Percentiles rank a stretch among this genome's conserved stretches.
These are phyloP conservation scores for Malassezia slooffiae DNA, from an alignment of 1,284 basidiomycete species.

Conservation along the genomic window DNA sequence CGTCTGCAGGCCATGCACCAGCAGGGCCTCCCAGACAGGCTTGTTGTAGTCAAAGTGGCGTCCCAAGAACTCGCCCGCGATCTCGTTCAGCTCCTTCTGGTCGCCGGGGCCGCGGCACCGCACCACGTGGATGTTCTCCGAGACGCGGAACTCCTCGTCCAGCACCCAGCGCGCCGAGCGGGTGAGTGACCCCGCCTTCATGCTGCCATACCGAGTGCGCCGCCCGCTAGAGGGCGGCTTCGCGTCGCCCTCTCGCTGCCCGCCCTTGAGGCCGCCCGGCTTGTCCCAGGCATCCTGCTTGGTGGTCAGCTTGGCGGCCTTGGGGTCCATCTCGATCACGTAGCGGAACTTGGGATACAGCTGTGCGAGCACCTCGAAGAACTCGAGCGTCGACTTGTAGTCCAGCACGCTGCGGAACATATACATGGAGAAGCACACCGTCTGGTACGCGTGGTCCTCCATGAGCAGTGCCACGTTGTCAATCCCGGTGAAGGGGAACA, in stretches of 20 bases:
- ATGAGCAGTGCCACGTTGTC: slow-evolving; percentile 42
- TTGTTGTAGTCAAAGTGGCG: slow-evolving; percentile 43
- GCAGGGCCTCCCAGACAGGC: slow-evolving; percentile 43
- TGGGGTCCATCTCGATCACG: slow-evolving; percentile 37
- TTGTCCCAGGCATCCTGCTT: slow-evolving; percentile 9
- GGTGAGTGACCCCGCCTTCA: slow-evolving; percentile 34
- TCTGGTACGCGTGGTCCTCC: slow-evolving; percentile 41
- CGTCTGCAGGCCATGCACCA: slow-evolving; percentile 42
- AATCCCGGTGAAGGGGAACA: slow-evolving; percentile 38
- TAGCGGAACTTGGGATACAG: slow-evolving; percentile 44
- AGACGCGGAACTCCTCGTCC: slow-evolving; percentile 37
- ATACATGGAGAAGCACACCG: slow-evolving; percentile 45
- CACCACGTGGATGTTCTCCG: slow-evolving; percentile 37
- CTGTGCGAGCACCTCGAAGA: slow-evolving; percentile 38
- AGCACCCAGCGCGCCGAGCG: slow-evolving; percentile 39
- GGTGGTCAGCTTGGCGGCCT: slow-evolving; percentile 17
- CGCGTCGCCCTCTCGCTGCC: slow-evolving; percentile 2
- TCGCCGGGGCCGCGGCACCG: slow-evolving; percentile 20
- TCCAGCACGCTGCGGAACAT: slow-evolving; percentile 40
- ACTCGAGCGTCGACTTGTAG: slow-evolving; percentile 35
- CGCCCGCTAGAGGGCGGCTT: slow-evolving; percentile 23
- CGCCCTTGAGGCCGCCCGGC: background rate
- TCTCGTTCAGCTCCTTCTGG: slow-evolving; percentile 30
- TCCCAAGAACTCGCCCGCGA: slow-evolving; percentile 38
- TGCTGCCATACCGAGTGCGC: slow-evolving; percentile 24